These are phyloP conservation scores for Paecilomyces dactylethromorphus DNA, from an alignment of 2,329 filamentous ascomycete genomes.

Conservation along the genomic window DNA sequence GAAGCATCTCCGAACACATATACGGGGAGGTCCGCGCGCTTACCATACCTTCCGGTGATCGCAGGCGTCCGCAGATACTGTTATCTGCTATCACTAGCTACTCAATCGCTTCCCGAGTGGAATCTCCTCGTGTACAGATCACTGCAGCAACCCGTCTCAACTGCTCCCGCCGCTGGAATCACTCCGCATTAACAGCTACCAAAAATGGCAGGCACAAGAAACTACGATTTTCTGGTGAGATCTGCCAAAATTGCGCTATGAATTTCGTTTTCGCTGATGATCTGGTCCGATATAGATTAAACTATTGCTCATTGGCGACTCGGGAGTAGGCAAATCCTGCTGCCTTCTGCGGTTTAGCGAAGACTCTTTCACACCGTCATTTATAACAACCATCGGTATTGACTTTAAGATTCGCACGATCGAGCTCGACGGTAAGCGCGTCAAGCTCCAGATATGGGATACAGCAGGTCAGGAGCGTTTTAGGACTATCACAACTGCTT, in stretches of 20 bases:
- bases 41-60: background rate
- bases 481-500: slow-evolving; percentile 96
- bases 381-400: slow-evolving; percentile 98
- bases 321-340: slow-evolving; percentile 94
- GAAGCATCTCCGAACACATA: background rate
- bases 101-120: background rate
- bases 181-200: background rate
- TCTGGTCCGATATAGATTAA: slow-evolving; percentile 64
- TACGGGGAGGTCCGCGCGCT: background rate
- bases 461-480: slow-evolving; percentile 98
- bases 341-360: slow-evolving; percentile 94
- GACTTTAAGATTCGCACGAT: slow-evolving; percentile 99
- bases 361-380: slow-evolving; percentile 94
- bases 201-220: slow-evolving; percentile 88
- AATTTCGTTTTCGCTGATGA: slow-evolving; percentile 11
- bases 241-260: slow-evolving; percentile 11
- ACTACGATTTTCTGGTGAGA: slow-evolving; percentile 96
- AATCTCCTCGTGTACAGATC: background rate
- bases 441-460: slow-evolving; percentile 99
- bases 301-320: slow-evolving; percentile 92
- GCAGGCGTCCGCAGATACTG: background rate
- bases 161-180: background rate
- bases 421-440: slow-evolving; percentile 95
- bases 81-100: background rate
- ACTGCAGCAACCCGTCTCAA: background rate